A percentile compares a stretch with the other conserved stretches of the same genome.
Evolutionary conservation across 1,284 basidiomycete species (phyloP).

Genomic region (Cutaneotrichosporon dermatis): DNA sequence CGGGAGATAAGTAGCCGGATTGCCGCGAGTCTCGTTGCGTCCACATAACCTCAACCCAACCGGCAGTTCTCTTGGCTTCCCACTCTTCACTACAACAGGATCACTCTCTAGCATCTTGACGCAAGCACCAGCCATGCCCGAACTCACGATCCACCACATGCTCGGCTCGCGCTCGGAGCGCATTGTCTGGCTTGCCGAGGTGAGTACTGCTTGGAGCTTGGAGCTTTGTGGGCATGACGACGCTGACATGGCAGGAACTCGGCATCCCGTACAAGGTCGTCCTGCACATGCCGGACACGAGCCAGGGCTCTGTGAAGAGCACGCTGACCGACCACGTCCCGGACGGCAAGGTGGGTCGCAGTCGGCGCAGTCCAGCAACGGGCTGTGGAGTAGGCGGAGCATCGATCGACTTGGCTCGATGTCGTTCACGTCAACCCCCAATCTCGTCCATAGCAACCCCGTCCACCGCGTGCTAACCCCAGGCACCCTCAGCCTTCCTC

Average conservation of each 20-base stretch:
- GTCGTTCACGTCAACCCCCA: too few species aligned
- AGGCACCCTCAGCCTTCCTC: slow-evolving; percentile 26
- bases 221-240: neutral
- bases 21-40: too few species aligned
- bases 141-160: slow-evolving; percentile 43
- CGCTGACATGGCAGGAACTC: slow-evolving; percentile 21
- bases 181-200: slow-evolving; percentile 29
- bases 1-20: too few species aligned
- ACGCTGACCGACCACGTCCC: slow-evolving; percentile 1
- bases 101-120: neutral
- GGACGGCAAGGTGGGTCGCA: neutral
- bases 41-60: too few species aligned
- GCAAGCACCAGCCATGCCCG: slow-evolving; percentile 19
- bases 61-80: neutral
- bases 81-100: too few species aligned
- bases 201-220: slow-evolving; percentile 14
- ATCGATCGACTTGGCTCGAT: too few species aligned
- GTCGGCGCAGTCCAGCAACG: neutral
- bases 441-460: too few species aligned
- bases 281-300: slow-evolving; percentile 22
- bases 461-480: neutral
- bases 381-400: too few species aligned
- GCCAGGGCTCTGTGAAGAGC: neutral
- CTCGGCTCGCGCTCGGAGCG: slow-evolving; percentile 38
- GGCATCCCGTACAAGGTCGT: slow-evolving; percentile 34